Conservation (phyloP, 1,139 yeast species). For the Nematodospora anomalae region DNA sequence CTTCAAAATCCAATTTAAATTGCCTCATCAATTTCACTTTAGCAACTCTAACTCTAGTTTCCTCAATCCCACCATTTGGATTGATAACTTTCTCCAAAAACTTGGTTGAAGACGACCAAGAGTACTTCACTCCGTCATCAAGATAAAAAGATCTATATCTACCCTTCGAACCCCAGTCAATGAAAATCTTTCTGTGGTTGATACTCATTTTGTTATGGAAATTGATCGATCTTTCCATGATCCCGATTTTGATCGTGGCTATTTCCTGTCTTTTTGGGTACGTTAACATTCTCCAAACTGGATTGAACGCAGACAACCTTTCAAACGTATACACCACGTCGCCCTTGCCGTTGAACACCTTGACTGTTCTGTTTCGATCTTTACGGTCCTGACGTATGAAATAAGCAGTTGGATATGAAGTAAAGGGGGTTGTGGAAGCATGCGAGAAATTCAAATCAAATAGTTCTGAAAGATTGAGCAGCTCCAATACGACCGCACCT, state of each 20-base stretch:
- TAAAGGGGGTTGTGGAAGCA: slow-evolving; percentile 40
- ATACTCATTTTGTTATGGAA: slow-evolving; percentile 47
- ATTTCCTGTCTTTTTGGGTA: slow-evolving; percentile 48
- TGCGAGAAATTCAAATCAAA: slow-evolving; percentile 36
- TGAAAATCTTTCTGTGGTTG: slow-evolving; percentile 34
- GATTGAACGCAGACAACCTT: slow-evolving; percentile 47
- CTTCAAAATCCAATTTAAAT: slow-evolving; percentile 59
- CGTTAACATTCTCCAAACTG: slow-evolving; percentile 52
- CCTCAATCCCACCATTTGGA: slow-evolving; percentile 57
- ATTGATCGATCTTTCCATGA: slow-evolving; percentile 45
- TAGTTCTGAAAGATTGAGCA: slow-evolving; percentile 34
- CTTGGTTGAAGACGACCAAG: slow-evolving; percentile 54
- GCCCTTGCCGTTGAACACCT: slow-evolving; percentile 48
- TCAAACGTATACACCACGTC: slow-evolving; percentile 50
- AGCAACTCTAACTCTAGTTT: slow-evolving; percentile 52
- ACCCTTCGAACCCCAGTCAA: slow-evolving; percentile 39
- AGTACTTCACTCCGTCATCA: slow-evolving; percentile 53
- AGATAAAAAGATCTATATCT: slow-evolving; percentile 43
- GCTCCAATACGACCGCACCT: slow-evolving; percentile 41
- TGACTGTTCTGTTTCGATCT: slow-evolving; percentile 44
- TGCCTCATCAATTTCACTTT: slow-evolving; percentile 57
- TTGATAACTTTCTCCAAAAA: slow-evolving; percentile 52
- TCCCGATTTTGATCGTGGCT: slow-evolving; percentile 53
- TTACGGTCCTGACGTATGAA: slow-evolving; percentile 51
- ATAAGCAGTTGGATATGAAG: slow-evolving; percentile 38